Base-by-base conservation (phyloP, 208 protist species). In the Wallacemonas sp. region DNA sequence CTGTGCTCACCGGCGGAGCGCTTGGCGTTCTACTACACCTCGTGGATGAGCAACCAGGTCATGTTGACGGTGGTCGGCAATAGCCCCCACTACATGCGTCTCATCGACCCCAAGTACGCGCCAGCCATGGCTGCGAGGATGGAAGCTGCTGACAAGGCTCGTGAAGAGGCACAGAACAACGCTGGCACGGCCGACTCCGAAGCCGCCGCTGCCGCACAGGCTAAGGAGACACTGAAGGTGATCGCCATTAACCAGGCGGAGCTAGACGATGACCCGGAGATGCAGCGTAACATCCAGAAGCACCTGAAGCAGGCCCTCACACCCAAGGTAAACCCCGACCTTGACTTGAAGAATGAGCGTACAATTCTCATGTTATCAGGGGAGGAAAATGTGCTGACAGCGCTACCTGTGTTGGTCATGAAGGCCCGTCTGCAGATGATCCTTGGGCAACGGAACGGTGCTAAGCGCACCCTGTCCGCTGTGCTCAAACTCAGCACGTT, bases 21-120 rank as follows among this genome's bases (percentile, higher is more conserved):
- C 37, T 30, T 53, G 26, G 30, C 27, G 29, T 62, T 61, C 27
- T 68, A 62, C 34, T 68, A 68, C 39, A 54, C 26, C 26, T 61
- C 39, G 17, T 68, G 63, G 63, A 52, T 42, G 27, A 27, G 38
- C 19, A 30, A 54, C 24, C 50, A 57, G 32, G 10, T 57, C 30
- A 34, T 57, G 32, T 32, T 57, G 30, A 57, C 50, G 26, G 50
- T 57, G 12, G 50, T 57, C 17, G 50, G 50, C 50, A 34, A 27
- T 19, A 57, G 50, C 50, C 50, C 50, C 3, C 30, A 57, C 22
- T 34, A 57, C 50, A 34, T 34, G 50, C 50, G 50, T 12, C 22
- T 57, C 9, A 24, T 34, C 50, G 50, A 57, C 32, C 50, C 50
- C 5, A 26, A 12, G 15, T 57, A 57, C 50, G 50, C 50, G 4